These are phyloP conservation scores for Encephalitozoon hellem DNA, from an alignment of 371 early-diverging fungal species.

Conservation along the genomic window DNA sequence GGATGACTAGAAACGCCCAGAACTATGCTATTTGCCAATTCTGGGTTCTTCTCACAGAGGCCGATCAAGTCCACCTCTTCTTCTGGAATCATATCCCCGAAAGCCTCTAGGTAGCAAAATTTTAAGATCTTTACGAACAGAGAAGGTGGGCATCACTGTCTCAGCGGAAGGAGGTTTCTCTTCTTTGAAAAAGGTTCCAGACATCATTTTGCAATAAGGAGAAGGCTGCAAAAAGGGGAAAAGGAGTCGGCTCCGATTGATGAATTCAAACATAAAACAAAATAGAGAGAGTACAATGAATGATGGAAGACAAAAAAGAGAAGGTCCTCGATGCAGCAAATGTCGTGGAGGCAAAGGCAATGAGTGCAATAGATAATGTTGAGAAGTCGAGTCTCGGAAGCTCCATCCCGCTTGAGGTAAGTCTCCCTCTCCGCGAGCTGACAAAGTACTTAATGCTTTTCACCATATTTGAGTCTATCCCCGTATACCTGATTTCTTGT, in stretches of 20 bases:
- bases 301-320: background rate
- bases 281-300: background rate
- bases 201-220: background rate
- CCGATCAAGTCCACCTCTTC: constrained; percentile 36
- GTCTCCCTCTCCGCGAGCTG: constrained; percentile 28
- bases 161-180: no score
- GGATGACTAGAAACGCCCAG: constrained; percentile 5
- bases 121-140: background rate
- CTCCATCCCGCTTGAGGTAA: constrained; percentile 33
- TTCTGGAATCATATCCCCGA: background rate
- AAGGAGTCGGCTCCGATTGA: background rate
- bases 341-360: constrained; percentile 31
- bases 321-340: constrained; percentile 8
- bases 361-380: constrained; percentile 12
- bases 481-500: constrained; percentile 7
- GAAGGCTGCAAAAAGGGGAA: background rate
- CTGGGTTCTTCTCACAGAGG: constrained; percentile 47
- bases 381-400: constrained; percentile 25
- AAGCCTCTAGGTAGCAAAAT: background rate
- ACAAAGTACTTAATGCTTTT: constrained; percentile 22
- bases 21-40: constrained; percentile 42
- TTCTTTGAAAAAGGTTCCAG: background rate
- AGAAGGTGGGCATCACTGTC: background rate
- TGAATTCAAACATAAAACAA: constrained; percentile 12
- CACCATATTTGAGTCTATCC: background rate